Evolutionary conservation across 257 asterid species (phyloP).

Genomic region (Cinchona pubescens): DNA sequence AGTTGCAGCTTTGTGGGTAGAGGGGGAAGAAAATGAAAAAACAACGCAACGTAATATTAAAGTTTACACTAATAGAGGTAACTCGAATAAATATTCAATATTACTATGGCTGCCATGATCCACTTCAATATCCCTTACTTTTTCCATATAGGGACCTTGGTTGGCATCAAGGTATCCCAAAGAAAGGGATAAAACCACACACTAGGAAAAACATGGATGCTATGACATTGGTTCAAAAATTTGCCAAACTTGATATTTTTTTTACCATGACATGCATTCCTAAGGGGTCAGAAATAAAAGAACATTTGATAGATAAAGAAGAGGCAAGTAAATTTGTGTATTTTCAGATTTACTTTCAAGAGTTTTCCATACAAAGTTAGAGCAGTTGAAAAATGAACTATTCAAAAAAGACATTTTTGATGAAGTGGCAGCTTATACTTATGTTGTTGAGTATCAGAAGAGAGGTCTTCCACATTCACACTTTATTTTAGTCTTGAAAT

Average conservation of each 20-base stretch:
- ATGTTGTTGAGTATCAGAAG: not conserved
- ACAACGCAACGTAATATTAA: not conserved
- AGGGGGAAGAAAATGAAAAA: not conserved
- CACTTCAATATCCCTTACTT: not conserved
- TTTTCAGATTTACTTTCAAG: not conserved
- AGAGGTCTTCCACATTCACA: not conserved
- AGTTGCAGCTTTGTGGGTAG: not conserved
- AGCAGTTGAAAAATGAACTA: not conserved
- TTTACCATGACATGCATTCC: not conserved
- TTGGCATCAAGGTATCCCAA: constrained; percentile 9
- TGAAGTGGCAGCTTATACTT: not conserved
- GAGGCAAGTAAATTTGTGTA: no score
- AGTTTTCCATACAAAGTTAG: not conserved
- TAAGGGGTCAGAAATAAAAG: not conserved
- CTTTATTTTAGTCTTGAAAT: not conserved
- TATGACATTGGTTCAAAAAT: not conserved
- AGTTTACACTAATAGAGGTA: not conserved
- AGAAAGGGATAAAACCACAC: not conserved
- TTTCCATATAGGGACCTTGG: not conserved
- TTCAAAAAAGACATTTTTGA: not conserved
- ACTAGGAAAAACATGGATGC: no score
- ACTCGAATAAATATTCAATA: not conserved
- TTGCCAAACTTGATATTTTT: not conserved
- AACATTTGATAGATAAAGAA: not conserved
- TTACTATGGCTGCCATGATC: not conserved